Conservation (phyloP, 148 eudicot genomes). For the Diospyros kaki region DNA sequence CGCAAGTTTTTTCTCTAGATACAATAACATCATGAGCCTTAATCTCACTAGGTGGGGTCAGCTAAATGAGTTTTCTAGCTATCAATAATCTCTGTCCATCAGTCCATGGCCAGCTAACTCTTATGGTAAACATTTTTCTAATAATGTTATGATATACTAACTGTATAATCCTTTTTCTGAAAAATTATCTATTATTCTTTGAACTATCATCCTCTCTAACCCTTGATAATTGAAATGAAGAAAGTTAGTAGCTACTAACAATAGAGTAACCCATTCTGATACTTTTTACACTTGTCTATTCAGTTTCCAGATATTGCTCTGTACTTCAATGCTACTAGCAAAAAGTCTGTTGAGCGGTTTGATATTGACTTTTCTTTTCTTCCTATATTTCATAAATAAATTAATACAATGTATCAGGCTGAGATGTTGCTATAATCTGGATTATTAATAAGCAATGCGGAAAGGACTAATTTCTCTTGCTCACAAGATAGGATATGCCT, state of each 20-base stretch:
- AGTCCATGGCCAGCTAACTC: no score
- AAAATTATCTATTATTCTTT: neutral
- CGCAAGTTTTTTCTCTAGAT: no score
- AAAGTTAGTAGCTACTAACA: neutral
- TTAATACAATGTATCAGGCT: neutral
- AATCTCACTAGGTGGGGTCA: no score
- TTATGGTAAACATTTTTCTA: neutral
- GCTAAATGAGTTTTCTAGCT: no score
- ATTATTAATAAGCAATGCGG: neutral
- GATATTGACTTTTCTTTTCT: neutral
- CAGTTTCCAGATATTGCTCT: neutral
- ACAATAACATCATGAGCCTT: no score
- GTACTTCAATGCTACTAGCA: neutral
- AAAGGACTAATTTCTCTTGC: neutral
- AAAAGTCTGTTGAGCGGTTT: no score
- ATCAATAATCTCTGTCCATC: no score
- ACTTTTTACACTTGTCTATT: neutral
- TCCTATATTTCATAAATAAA: neutral
- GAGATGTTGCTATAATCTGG: neutral
- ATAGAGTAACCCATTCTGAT: neutral
- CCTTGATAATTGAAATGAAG: neutral
- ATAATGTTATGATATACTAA: neutral
- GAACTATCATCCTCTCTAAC: neutral
- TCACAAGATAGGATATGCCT: neutral
- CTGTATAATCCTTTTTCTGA: neutral